These are phyloP conservation scores for Auxenochlorella pyrenoidosa DNA, from an alignment of 139 green algal species.

Conservation along the genomic window DNA sequence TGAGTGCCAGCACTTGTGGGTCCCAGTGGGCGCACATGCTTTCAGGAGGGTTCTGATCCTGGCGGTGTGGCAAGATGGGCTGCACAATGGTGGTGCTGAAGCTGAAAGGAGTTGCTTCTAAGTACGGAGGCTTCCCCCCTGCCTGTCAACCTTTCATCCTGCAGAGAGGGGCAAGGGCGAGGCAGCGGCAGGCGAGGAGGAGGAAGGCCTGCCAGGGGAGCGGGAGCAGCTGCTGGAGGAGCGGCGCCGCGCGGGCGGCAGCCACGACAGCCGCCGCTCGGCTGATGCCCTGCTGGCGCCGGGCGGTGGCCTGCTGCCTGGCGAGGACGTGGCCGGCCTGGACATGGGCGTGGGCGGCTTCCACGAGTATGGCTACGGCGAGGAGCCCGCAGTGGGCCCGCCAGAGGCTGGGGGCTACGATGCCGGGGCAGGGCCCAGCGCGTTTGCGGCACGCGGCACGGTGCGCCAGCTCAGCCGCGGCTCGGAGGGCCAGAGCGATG, in stretches of 20 bases:
- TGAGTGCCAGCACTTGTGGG: background rate
- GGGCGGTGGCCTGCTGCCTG: background rate
- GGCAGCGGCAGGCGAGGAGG: background rate
- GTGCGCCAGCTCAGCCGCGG: background rate
- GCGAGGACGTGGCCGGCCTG: background rate
- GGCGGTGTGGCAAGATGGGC: no score
- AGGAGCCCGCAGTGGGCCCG: background rate
- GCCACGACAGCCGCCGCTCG: background rate
- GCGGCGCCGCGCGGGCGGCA: background rate
- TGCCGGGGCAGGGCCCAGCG: background rate
- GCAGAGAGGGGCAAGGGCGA: conserved; percentile 23
- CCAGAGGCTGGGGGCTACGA: background rate
- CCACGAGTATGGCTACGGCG: no score
- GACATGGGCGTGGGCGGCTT: background rate
- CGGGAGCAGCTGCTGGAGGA: conserved; percentile 10
- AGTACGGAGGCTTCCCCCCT: background rate
- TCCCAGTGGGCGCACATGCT: no score
- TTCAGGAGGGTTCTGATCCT: no score
- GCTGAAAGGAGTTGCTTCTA: no score
- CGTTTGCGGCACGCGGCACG: background rate
- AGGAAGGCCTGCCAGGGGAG: background rate
- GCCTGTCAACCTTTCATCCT: background rate
- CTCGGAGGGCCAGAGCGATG: background rate
- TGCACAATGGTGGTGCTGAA: no score
- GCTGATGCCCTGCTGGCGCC: background rate